Evolutionary conservation across 2,329 filamentous ascomycete genomes (phyloP).

Genomic region (Neonectria hederae): DNA sequence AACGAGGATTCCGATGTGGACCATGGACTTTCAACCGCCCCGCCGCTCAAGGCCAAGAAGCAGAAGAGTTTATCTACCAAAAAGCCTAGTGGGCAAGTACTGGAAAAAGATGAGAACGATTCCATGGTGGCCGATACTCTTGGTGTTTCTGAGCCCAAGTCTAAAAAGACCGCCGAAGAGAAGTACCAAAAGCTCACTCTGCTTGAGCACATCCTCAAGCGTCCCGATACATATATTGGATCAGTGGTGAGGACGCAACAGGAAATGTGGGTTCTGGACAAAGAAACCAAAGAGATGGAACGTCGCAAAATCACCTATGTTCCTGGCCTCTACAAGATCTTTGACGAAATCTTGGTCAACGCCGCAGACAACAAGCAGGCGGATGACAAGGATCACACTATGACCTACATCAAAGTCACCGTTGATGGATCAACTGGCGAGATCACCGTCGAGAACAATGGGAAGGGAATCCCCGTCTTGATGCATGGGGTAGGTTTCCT

Average conservation of each 20-base stretch:
- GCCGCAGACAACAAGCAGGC: conserved; percentile 98
- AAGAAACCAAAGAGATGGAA: conserved; percentile 84
- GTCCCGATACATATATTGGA: conserved; percentile 97
- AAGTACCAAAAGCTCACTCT: conserved; percentile 94
- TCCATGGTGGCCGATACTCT: conserved; percentile 64
- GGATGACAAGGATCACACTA: conserved; percentile 66
- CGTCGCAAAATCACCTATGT: conserved; percentile 84
- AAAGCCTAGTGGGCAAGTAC: conserved; percentile 73
- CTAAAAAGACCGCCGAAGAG: conserved; percentile 74
- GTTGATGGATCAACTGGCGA: conserved; percentile 83
- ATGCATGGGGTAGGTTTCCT: conserved; percentile 68
- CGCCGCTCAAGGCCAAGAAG: conserved; percentile 84
- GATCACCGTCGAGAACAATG: conserved; percentile 96
- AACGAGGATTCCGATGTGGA: too few species aligned
- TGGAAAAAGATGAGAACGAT: conserved; percentile 82
- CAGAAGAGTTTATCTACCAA: conserved; percentile 75
- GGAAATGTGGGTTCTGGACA: conserved; percentile 97
- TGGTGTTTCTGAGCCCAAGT: conserved; percentile 48
- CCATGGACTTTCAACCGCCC: conserved; percentile 84
- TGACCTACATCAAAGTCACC: conserved; percentile 87
- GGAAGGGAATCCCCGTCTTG: conserved; percentile 92
- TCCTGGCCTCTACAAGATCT: conserved; percentile 98
- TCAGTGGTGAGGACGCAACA: conserved; percentile 88
- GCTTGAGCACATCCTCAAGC: conserved; percentile 95
- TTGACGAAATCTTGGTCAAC: conserved; percentile 98